Base-by-base conservation (phyloP, 208 protist species). In the Leishmania arabica region DNA sequence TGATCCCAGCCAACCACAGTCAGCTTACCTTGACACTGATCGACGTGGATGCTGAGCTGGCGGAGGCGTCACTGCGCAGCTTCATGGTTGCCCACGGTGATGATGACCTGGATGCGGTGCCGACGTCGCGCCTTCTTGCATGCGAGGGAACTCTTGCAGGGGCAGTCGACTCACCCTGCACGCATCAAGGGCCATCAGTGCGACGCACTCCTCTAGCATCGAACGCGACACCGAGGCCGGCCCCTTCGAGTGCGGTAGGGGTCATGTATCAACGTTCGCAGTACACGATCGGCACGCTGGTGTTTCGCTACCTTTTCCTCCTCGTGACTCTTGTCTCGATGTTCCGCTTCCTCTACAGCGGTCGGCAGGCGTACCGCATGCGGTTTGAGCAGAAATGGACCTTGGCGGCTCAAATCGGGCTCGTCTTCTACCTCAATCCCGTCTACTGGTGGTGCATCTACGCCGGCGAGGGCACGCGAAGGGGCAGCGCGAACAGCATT, bases 381-480 rank as follows among this genome's bases (percentile, higher is more conserved):
- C 47, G 85, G 1, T 93, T 90, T 76, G 93, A 96, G 80, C 93
- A 96, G 82, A 84, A 84, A 73, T 92, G 91, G 85, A 83, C 92
- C 27, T 85, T 91, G 64, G 51, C 86, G 0, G 42, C 93, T 40
- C 89, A 92, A 68, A 31, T 93, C 1, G 84, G 83, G 34, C 86
- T 95, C 60, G 77, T 93, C 9, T 49, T 89, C 7, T 96, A 96
- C 54, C 77, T 96, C 3, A 88, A 96, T 69, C 91, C 93, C 21
- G 53, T 95, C 34, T 96, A 95, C 75, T 92, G 42, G 84, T 93
- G 78, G 89, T 87, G 85, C 81, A 81, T 86, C 81, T 78, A 86
- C 78, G 75, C 80, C 0, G 78, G 42, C 13, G 49, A 47, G n/a
- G 51, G 65, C 49, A 31, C 65, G 49, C 45, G 49, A 53, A 7